Evolutionary conservation across 2,329 filamentous ascomycete species (phyloP), one percentile per base, ranked within the genome.

Genomic region (Verticillium zaregamsianum): DNA sequence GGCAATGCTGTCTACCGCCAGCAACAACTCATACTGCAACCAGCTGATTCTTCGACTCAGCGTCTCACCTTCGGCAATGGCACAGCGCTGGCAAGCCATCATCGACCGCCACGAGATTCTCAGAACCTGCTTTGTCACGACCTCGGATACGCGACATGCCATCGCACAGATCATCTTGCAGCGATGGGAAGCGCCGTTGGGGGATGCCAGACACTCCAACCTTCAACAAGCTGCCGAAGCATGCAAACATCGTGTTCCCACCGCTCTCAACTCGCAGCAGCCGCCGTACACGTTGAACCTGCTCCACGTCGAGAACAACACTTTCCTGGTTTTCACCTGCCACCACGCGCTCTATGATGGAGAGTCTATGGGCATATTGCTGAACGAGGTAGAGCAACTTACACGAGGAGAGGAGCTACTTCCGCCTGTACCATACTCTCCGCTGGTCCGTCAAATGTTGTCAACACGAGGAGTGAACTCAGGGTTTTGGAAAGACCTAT

Each of bases 261-360:
- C 72, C 2, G 68, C 75, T 0, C 63, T 86, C 5, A 77, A 86
- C 56, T 80, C 79, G 0, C 70, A 74, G 15, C 70, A 66, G 3
- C 81, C 79, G 9, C 83, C 79, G 1, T 72, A 80, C 12, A 82
- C 78, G 5, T 74, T 82, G 58, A 80, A 77, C 0, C 59, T 80
- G 0, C 73, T 86, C 25, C 65, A 66, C 11, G 67, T 73, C 1
- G 67, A 68, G 6, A 70, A 67, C 0, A 69, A 64, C 0, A 58
- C 62, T 0, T 81, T 80, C 54, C 68, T 82, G 1, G 88, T 78
- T 0, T 82, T 82, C 57, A 73, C 80, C 40, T 87, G 79, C 67
- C 93, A 97, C 68, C 93, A 97, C 74, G 91, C 92, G 2, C 78
- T 97, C 0, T 96, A 97, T 68, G 93, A 97, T 74, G 93, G 90